A percentile compares a stretch with the other conserved stretches of the same genome.
These are phyloP conservation scores for Saururus chinensis DNA, from an alignment of 164 flowering plant genomes.

Conservation along the genomic window DNA sequence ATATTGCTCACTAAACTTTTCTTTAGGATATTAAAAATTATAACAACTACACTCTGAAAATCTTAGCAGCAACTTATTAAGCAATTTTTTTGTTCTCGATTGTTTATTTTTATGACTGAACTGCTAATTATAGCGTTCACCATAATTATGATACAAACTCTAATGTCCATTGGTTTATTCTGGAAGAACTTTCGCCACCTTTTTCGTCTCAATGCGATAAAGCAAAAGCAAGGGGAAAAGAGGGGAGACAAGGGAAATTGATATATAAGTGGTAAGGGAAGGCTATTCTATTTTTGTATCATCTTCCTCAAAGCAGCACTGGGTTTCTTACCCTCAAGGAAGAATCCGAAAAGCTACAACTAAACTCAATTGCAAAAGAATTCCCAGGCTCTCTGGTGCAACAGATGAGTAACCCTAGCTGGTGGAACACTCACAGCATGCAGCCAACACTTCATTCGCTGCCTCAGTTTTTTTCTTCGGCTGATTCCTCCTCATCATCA, in stretches of 20 bases:
- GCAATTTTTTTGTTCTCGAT: too few species aligned
- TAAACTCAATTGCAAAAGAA: conserved; percentile 14
- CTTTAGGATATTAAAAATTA: too few species aligned
- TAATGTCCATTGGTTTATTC: too few species aligned
- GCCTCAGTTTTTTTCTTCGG: conserved; percentile 17
- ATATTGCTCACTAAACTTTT: too few species aligned
- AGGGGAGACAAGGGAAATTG: conserved; percentile 5
- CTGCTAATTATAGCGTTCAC: too few species aligned
- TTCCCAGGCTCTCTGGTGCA: conserved; percentile 34
- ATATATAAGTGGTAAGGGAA: conserved; percentile 16
- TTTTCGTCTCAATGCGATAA: neutral
- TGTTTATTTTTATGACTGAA: too few species aligned
- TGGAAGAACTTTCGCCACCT: neutral
- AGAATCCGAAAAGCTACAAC: conserved; percentile 14
- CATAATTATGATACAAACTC: too few species aligned
- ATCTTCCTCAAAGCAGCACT: conserved; percentile 17
- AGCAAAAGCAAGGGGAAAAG: conserved; percentile 1
- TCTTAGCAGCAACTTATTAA: too few species aligned
- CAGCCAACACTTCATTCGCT: conserved; percentile 23
- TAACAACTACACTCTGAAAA: too few species aligned
- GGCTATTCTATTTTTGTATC: conserved; percentile 26
- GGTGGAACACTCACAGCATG: conserved; percentile 52
- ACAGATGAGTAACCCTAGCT: conserved; percentile 59
- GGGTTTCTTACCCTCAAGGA: conserved; percentile 16
- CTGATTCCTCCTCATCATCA: conserved; percentile 17